These are phyloP conservation scores for Rhizoclosmatium globosum DNA, from an alignment of 192 early-diverging fungal species.

Conservation along the genomic window DNA sequence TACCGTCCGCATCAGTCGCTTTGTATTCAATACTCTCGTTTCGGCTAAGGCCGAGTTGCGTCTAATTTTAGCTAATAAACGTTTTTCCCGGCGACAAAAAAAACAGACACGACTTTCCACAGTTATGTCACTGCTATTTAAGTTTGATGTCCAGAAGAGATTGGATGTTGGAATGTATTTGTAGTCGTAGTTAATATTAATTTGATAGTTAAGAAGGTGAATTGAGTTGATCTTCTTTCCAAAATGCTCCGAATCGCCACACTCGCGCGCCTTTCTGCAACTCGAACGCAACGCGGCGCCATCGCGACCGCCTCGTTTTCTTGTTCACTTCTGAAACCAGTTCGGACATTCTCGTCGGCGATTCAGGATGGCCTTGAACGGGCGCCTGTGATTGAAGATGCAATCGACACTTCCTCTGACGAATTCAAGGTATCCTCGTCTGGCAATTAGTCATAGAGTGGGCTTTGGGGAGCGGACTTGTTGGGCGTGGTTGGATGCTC, in stretches of 20 bases:
- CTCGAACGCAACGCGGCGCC: neutral
- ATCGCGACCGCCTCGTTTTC: neutral
- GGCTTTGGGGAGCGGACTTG: too few species aligned
- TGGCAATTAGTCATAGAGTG: neutral
- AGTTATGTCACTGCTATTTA: too few species aligned
- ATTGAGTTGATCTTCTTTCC: too few species aligned
- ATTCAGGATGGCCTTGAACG: constrained; percentile 5
- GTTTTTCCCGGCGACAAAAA: too few species aligned
- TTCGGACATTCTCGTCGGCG: neutral
- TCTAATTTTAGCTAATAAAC: too few species aligned
- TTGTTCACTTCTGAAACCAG: neutral
- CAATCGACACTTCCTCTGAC: constrained; percentile 70
- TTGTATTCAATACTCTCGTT: too few species aligned
- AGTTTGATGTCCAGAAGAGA: too few species aligned
- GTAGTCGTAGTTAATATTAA: neutral
- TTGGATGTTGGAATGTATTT: too few species aligned
- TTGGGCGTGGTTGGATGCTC: too few species aligned
- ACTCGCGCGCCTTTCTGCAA: neutral
- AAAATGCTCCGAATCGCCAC: neutral
- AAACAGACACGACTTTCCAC: too few species aligned
- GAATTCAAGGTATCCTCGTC: constrained; percentile 71
- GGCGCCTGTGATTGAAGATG: constrained; percentile 71
- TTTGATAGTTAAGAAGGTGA: neutral
- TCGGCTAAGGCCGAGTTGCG: too few species aligned
- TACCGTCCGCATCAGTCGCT: too few species aligned